Conservation (phyloP, 2,329 filamentous ascomycete genomes). For the Calcarisporium arbuscula region DNA sequence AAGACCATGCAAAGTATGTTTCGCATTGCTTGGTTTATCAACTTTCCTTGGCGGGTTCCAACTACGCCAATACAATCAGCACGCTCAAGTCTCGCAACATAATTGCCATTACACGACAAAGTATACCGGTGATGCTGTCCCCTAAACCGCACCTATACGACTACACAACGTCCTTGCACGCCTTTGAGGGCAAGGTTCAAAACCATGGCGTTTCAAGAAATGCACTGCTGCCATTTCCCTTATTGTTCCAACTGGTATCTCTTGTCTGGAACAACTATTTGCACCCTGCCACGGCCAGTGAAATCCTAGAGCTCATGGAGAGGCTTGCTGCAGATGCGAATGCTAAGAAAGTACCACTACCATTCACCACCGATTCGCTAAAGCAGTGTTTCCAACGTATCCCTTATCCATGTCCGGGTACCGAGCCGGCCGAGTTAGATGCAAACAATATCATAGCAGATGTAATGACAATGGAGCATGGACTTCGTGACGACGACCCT, state of each 20-base stretch:
- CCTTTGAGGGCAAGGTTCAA: conserved; percentile 25
- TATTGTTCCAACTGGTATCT: conserved; percentile 57
- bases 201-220: conserved; percentile 13
- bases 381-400: conserved; percentile 46
- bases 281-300: conserved; percentile 43
- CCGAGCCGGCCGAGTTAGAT: conserved; percentile 34
- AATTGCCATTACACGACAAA: conserved; percentile 17
- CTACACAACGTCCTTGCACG: conserved; percentile 17
- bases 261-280: conserved; percentile 59
- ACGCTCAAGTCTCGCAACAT: conserved; percentile 17
- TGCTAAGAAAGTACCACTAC: conserved; percentile 18
- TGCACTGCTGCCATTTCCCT: conserved; percentile 37
- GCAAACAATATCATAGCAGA: conserved; percentile 31
- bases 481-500: conserved; percentile 21
- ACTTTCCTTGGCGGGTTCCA: conserved; percentile 12
- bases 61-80: conserved; percentile 9
- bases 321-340: conserved; percentile 18
- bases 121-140: conserved; percentile 11
- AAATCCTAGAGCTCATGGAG: conserved; percentile 39
- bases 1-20: conserved; percentile 25
- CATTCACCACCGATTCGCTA: conserved; percentile 47
- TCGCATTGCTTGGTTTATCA: conserved; percentile 41
- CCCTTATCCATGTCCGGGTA: conserved; percentile 46
- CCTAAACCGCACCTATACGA: conserved; percentile 10
- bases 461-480: conserved; percentile 34